A percentile compares a stretch with the other conserved stretches of the same genome.
phyloP scores from a whole-genome alignment of 805 yeast species.

The Metschnikowia dekortorum region DNA sequence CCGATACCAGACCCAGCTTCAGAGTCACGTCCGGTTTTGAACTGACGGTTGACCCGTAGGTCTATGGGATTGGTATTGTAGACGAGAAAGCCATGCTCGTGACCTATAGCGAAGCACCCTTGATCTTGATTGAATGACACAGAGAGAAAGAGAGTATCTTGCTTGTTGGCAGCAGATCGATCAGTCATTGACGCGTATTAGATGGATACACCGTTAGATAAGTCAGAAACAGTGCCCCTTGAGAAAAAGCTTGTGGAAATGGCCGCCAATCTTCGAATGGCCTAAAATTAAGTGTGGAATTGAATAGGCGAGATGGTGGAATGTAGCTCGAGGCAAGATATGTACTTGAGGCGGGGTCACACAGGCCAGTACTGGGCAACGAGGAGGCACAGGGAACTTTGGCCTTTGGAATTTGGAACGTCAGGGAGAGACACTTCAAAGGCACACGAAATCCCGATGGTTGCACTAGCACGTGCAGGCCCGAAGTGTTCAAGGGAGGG shows the following conservation, averaged over 20 bases:
- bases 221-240: no score
- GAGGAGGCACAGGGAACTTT: neutral
- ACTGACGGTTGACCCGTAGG: constrained; percentile 58
- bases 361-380: neutral
- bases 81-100: constrained; percentile 76
- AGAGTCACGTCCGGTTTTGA: constrained; percentile 18
- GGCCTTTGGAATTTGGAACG: neutral
- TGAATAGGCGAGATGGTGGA: neutral
- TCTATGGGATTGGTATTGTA: constrained; percentile 87
- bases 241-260: no score
- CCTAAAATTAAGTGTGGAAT: neutral
- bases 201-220: no score
- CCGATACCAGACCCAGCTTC: constrained; percentile 60
- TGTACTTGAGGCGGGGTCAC: neutral
- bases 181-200: neutral
- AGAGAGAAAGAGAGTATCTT: constrained; percentile 39
- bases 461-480: neutral
- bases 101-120: constrained; percentile 83
- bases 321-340: neutral
- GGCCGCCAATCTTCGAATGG: neutral
- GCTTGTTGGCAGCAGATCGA: neutral
- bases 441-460: neutral
- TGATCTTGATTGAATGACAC: constrained; percentile 84
- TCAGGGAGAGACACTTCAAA: neutral
- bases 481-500: neutral